Percentiles rank a stretch among this genome's conserved stretches.
Evolutionary conservation across 257 asterid species (phyloP).

Genomic region (Ballota nigra): DNA sequence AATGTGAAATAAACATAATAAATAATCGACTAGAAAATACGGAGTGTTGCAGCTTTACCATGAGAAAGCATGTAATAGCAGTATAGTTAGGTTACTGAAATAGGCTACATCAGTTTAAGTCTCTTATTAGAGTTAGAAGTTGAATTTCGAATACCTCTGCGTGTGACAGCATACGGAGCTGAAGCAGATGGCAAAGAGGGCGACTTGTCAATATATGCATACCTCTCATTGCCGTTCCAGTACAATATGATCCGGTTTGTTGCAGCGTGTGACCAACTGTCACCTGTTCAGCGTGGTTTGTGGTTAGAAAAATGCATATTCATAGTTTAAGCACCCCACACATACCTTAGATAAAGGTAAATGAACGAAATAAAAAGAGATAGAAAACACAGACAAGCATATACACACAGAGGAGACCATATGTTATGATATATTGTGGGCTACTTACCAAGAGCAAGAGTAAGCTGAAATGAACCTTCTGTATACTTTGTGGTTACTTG

Average conservation of each 20-base stretch:
- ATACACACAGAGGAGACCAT: neutral
- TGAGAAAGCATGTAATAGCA: neutral
- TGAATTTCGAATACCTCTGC: conserved; percentile 71
- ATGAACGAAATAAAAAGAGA: neutral
- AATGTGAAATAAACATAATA: no score
- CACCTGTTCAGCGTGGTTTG: conserved; percentile 53
- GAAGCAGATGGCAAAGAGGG: conserved; percentile 81
- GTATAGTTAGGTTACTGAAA: neutral
- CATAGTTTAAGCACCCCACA: neutral
- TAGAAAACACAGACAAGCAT: neutral
- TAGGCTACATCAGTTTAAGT: conserved; percentile 62
- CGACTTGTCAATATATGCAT: conserved; percentile 84
- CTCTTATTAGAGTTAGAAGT: conserved; percentile 72
- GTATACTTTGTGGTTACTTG: conserved; percentile 84
- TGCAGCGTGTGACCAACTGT: conserved; percentile 98
- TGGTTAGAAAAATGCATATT: conserved; percentile 20
- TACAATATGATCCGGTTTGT: conserved; percentile 80
- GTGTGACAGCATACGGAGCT: conserved; percentile 76
- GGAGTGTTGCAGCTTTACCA: neutral
- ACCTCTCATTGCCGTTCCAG: conserved; percentile 85
- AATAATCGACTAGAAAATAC: neutral
- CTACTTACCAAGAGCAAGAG: conserved; percentile 89
- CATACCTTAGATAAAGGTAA: no score
- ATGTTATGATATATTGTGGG: neutral
- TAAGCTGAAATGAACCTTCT: conserved; percentile 78